Evolutionary conservation across 2,329 filamentous ascomycete species (phyloP).

Genomic region (Scedosporium aurantiacum): DNA sequence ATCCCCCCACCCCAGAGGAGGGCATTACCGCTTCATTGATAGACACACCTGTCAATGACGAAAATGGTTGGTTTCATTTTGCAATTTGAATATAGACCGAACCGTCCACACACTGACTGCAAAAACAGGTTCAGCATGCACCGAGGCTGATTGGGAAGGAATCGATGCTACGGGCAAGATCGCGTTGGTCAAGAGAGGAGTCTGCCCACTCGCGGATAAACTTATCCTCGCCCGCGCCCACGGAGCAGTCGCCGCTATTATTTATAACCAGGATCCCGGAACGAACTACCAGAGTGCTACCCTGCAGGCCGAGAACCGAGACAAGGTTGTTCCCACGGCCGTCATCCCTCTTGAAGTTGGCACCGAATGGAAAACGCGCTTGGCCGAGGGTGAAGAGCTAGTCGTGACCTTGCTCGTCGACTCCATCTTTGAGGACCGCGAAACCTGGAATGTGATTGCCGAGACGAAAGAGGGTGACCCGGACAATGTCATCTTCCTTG

Average conservation of each 20-base stretch:
- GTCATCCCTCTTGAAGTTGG: slow-evolving; percentile 25
- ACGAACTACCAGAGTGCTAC: slow-evolving; percentile 35
- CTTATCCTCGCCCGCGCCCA: slow-evolving; percentile 29
- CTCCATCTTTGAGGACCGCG: slow-evolving; percentile 22
- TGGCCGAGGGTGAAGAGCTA: slow-evolving; percentile 22
- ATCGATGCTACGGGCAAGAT: slow-evolving; percentile 33
- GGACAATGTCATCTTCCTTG: slow-evolving; percentile 30
- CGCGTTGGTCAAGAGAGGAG: slow-evolving; percentile 32
- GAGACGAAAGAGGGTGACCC: slow-evolving; percentile 32
- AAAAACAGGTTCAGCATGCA: slow-evolving; percentile 25
- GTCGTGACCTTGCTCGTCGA: slow-evolving; percentile 25
- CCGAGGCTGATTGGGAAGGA: slow-evolving; percentile 31
- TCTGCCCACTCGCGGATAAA: slow-evolving; percentile 31
- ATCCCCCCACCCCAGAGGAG: slow-evolving; percentile 27
- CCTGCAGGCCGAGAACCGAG: slow-evolving; percentile 31
- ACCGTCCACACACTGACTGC: background rate
- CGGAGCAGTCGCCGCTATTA: slow-evolving; percentile 34
- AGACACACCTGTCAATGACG: slow-evolving; percentile 24
- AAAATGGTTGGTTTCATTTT: slow-evolving; percentile 13
- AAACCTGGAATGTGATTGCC: slow-evolving; percentile 29
- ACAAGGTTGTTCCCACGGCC: slow-evolving; percentile 23
- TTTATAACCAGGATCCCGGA: slow-evolving; percentile 51
- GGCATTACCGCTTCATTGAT: slow-evolving; percentile 26
- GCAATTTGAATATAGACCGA: background rate
- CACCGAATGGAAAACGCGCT: slow-evolving; percentile 21